These are phyloP conservation scores for Penicillium janthinellum DNA, from an alignment of 2,329 filamentous ascomycete genomes.

Conservation along the genomic window DNA sequence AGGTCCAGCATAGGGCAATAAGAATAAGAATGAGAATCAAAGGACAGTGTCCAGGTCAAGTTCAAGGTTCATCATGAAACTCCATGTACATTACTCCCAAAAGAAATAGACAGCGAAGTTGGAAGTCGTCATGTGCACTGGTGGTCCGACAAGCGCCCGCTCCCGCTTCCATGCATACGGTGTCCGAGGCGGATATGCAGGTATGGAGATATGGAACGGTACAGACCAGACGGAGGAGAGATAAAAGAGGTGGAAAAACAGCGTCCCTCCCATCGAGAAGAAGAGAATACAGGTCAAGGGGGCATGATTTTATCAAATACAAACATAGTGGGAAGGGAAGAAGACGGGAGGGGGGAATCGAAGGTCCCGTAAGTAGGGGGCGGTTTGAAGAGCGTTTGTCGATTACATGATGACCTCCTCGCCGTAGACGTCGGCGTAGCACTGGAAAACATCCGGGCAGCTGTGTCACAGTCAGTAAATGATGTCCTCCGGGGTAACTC, in stretches of 20 bases:
- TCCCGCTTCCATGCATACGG: not conserved
- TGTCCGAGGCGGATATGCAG: not conserved
- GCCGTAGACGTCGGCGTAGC: conserved; percentile 30
- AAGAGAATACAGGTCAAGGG: conserved; percentile 3
- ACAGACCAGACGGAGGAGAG: not conserved
- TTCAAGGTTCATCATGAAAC: conserved; percentile 6
- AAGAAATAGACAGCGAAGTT: conserved; percentile 24
- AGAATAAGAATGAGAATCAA: not conserved
- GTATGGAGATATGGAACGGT: not conserved
- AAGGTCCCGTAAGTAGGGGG: not conserved
- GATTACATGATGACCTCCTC: conserved; percentile 23
- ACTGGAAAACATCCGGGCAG: conserved; percentile 29
- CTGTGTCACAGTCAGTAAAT: conserved; percentile 17
- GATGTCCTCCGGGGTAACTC: not conserved
- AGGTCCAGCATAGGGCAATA: not conserved
- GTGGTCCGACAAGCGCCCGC: not conserved
- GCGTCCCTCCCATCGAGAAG: conserved; percentile 2
- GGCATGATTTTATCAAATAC: conserved; percentile 8
- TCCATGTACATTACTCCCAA: conserved; percentile 24
- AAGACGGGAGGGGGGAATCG: not conserved
- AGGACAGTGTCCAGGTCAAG: not conserved
- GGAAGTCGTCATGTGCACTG: conserved; percentile 27
- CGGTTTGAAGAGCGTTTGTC: not conserved
- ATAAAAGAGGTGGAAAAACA: not conserved
- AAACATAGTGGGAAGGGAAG: not conserved